Base-by-base conservation (phyloP, 176 grass and related monocot genomes). In the Avena atlantica region DNA sequence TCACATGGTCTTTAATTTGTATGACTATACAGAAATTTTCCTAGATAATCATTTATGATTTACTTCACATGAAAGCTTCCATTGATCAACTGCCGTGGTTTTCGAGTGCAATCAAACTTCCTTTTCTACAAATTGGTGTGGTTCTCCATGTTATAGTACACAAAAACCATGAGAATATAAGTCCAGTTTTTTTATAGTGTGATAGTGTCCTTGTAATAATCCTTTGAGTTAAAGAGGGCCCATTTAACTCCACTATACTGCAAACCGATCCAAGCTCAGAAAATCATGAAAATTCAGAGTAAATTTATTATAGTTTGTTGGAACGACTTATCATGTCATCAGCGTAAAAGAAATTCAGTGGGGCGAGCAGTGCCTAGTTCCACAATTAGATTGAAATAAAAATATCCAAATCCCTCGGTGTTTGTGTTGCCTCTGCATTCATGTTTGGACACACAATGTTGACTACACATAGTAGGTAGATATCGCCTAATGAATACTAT, bases 381-480 rank as follows among this genome's bases (percentile, higher is more conserved):
- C 66, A 40, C 74, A 56, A 47, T 12, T 85, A 66, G 71, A 66
- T 75, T 6, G 19, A 61, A 63, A 66, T 71, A 72, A 10, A 78
- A 27, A 72, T 34, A 49, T 53, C 9, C 57, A 50, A 50, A n/a
- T 5, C 12, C 45, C 83, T 75, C 8, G 3, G 57, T 67, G 60
- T 1, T 9, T 19, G 21, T 68, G 40, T 44, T 59, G 16, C 12
- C 13, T 9, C 40, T 7, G 31, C 10, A 2, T 51, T 19, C 27
- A 66, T 49, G 7, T 13, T 60, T 19, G 2, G 25, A 13, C 20
- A 52, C 10, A 63, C 19, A 79, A 73, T 53, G 9, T 21, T 85
- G 27, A 34, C 60, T 85, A 3, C 8, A 55, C 12, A 65, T 9
- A 23, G 1, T 9, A 23, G 1, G 64, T 66, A 42, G 58, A 36